phyloP scores from a whole-genome alignment of 2,329 filamentous ascomycete genomes.

The Dothistroma septosporum region DNA sequence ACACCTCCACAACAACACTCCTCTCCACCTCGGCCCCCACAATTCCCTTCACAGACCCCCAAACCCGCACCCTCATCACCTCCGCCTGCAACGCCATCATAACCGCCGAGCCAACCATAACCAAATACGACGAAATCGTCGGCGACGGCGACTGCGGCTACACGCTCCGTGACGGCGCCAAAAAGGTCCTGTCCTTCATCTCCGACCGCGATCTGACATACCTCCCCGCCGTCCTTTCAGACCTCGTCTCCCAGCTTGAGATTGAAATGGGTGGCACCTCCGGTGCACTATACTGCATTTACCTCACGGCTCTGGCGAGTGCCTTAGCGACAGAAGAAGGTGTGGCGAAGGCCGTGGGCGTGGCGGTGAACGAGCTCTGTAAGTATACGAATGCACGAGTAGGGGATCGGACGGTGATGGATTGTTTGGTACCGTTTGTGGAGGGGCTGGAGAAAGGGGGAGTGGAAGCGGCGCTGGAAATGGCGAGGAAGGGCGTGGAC shows the following conservation, averaged over 20 bases:
- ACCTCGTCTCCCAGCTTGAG: conserved; percentile 34
- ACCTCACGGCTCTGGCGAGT: conserved; percentile 32
- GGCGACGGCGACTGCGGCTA: conserved; percentile 38
- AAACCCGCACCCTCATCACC: conserved; percentile 28
- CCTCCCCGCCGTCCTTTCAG: conserved; percentile 27
- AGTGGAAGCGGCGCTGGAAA: conserved; percentile 23
- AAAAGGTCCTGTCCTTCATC: conserved; percentile 35
- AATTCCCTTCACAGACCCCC: conserved; percentile 30
- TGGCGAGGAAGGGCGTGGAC: conserved; percentile 31
- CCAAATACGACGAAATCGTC: conserved; percentile 37
- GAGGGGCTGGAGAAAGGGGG: conserved; percentile 25
- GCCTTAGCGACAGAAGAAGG: conserved; percentile 23
- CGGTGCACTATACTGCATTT: conserved; percentile 37
- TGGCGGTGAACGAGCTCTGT: conserved; percentile 29
- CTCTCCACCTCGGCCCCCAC: conserved; percentile 18
- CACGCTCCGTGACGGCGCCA: conserved; percentile 35
- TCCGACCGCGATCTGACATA: conserved; percentile 26
- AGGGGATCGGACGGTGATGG: conserved; percentile 37
- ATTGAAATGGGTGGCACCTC: conserved; percentile 37
- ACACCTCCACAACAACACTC: conserved; percentile 8
- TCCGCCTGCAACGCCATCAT: conserved; percentile 35
- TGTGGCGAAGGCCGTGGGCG: conserved; percentile 26
- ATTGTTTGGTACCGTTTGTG: conserved; percentile 36
- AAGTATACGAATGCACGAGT: conserved; percentile 34
- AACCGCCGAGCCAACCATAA: conserved; percentile 34